Evolutionary conservation across 129 eudicot species (phyloP).

Genomic region (Saposhnikovia divaricata): DNA sequence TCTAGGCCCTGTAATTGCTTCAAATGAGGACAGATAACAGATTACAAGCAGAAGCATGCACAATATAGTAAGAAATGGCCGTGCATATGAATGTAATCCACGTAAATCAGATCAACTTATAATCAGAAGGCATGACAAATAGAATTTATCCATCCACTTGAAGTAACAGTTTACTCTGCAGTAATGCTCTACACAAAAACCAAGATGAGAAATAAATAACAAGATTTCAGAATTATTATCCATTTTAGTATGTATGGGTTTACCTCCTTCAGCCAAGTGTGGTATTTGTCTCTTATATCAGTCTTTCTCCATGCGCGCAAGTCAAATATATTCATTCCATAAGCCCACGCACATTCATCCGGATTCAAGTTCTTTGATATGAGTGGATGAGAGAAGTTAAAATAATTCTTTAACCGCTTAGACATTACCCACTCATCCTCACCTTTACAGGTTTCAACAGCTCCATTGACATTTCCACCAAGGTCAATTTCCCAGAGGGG

Average conservation of each 20-base stretch:
- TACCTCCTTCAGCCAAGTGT: slow-evolving; percentile 97
- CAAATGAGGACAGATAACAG: background rate
- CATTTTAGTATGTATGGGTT: background rate
- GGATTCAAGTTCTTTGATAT: slow-evolving; percentile 76
- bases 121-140: background rate
- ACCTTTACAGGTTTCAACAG: slow-evolving; percentile 94
- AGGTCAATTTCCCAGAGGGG: slow-evolving; percentile 90
- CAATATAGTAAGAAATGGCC: background rate
- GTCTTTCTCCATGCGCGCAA: slow-evolving; percentile 87
- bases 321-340: slow-evolving; percentile 94
- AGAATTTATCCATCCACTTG: background rate
- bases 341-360: slow-evolving; percentile 97
- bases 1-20: background rate
- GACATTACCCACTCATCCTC: slow-evolving; percentile 97
- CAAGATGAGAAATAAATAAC: background rate
- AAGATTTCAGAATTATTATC: background rate
- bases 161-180: slow-evolving; percentile 21
- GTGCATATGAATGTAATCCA: background rate
- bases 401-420: slow-evolving; percentile 74
- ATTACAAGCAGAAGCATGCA: background rate
- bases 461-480: slow-evolving; percentile 86
- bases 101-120: background rate
- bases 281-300: slow-evolving; percentile 82
- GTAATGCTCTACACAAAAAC: background rate
- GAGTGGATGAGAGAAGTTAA: slow-evolving; percentile 92